A percentile compares a stretch with the other conserved stretches of the same genome.
These are phyloP conservation scores for Jacaranda mimosifolia DNA, from an alignment of 257 asterid genomes.

Conservation along the genomic window DNA sequence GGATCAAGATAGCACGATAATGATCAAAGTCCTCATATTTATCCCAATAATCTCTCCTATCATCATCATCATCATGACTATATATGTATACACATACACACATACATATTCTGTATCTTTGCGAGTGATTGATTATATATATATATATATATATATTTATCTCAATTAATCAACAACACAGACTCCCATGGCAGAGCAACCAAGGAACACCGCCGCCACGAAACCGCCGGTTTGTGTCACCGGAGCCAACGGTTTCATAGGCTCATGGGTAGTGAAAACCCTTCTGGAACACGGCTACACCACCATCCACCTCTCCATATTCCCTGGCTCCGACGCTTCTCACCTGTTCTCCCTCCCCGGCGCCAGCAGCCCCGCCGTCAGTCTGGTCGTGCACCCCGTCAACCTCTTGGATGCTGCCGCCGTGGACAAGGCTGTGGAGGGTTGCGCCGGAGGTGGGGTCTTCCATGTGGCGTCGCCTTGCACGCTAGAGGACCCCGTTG, in stretches of 20 bases:
- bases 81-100: background rate
- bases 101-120: background rate
- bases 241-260: slow-evolving; percentile 97
- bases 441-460: slow-evolving; percentile 78
- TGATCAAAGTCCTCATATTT: background rate
- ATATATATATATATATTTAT: too few relatives aligned
- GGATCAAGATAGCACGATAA: background rate
- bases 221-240: slow-evolving; percentile 82
- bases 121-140: background rate
- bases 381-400: slow-evolving; percentile 67
- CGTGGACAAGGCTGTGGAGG: slow-evolving; percentile 63
- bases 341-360: slow-evolving; percentile 77
- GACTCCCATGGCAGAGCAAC: slow-evolving; percentile 30
- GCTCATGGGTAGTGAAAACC: slow-evolving; percentile 79
- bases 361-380: slow-evolving; percentile 50
- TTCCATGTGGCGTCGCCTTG: slow-evolving; percentile 99
- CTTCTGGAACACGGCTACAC: slow-evolving; percentile 75
- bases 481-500: slow-evolving; percentile 80
- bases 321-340: slow-evolving; percentile 78
- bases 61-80: background rate
- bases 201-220: slow-evolving; percentile 14
- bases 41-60: background rate
- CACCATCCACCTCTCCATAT: slow-evolving; percentile 81
- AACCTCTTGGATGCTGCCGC: slow-evolving; percentile 68
- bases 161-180: slow-evolving; percentile 2